Conservation (phyloP, 2,329 filamentous ascomycete species). For the Fusarium robinianum region DNA sequence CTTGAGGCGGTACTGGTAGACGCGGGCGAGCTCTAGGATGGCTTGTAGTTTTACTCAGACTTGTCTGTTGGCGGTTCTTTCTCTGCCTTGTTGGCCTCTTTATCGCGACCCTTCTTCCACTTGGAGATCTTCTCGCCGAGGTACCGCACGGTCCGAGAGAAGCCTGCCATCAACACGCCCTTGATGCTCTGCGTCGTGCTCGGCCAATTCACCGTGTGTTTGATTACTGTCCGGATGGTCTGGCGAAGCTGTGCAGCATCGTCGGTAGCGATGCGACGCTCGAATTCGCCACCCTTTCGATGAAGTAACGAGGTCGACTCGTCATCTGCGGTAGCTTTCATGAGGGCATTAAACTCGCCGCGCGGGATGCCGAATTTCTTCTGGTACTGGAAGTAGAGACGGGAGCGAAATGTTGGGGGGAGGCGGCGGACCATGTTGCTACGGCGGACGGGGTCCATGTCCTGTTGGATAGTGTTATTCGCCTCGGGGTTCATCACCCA, state of each 20-base stretch:
- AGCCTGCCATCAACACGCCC: constrained; percentile 77
- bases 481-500: constrained; percentile 52
- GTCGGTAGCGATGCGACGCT: constrained; percentile 78
- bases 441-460: constrained; percentile 88
- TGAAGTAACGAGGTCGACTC: constrained; percentile 69
- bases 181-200: constrained; percentile 88
- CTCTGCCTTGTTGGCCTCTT: constrained; percentile 29
- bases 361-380: constrained; percentile 85
- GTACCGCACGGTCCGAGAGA: constrained; percentile 72
- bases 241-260: constrained; percentile 67
- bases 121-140: constrained; percentile 79
- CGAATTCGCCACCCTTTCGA: constrained; percentile 81
- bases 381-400: constrained; percentile 94
- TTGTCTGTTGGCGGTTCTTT: constrained; percentile 15
- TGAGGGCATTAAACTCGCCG: constrained; percentile 82
- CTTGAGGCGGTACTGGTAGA: too few relatives aligned
- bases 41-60: constrained; percentile 21
- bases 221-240: constrained; percentile 76
- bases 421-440: constrained; percentile 96
- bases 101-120: constrained; percentile 53
- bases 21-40: too few relatives aligned
- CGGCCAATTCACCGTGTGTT: constrained; percentile 89
- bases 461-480: constrained; percentile 75
- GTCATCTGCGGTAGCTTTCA: constrained; percentile 74
- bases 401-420: constrained; percentile 82